Base-by-base conservation (phyloP, 495 filamentous ascomycete species). In the Glarea lozoyensis region DNA sequence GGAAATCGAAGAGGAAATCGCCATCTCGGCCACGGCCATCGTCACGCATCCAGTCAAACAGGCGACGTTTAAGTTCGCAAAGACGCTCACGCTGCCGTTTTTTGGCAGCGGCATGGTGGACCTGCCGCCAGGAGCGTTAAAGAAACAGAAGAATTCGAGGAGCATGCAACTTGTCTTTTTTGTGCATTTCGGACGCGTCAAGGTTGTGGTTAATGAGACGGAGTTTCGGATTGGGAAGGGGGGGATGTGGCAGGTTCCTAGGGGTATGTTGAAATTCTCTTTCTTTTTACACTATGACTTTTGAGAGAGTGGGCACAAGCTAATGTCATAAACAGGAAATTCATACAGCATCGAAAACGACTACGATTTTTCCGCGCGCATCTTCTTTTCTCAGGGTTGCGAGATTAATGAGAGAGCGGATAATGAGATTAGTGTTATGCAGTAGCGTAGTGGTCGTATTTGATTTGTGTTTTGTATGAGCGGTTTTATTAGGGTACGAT, bases 81-180 rank as follows among this genome's bases (percentile, higher is more conserved):
- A 96, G 64, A 81, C 88, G 32, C 73, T 89, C 19, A 87, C 79
- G 34, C 68, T 84, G 30, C 75, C 82, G 1, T 94, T 92, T 66
- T 84, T 95, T 51, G 89, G 88, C 27, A 78, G 79, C 2, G 92
- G 92, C 0, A 76, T 96, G 42, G 82, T 98, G 22, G 88, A 96
- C 37, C 63, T 98, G 13, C 86, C 87, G 4, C 79, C 86, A 2
- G 81, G 82, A 3, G 79, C 79, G 13, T 70, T 79, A 37, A 98
- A 98, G 72, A 73, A 81, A 49, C 73, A 78, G 13, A 98, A 97
- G 69, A 95, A 94, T 54, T 80, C 82, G 3, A 75, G 90, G 40
- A 86, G 82, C 61, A 94, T 94, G 82, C 88, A 94, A 50, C 86
- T 97, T 81, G 81, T 83, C 0, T 96, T 98, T 57, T 96, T 92